Conservation (phyloP, 2,329 filamentous ascomycete genomes). For the Hypoxylon sp. region DNA sequence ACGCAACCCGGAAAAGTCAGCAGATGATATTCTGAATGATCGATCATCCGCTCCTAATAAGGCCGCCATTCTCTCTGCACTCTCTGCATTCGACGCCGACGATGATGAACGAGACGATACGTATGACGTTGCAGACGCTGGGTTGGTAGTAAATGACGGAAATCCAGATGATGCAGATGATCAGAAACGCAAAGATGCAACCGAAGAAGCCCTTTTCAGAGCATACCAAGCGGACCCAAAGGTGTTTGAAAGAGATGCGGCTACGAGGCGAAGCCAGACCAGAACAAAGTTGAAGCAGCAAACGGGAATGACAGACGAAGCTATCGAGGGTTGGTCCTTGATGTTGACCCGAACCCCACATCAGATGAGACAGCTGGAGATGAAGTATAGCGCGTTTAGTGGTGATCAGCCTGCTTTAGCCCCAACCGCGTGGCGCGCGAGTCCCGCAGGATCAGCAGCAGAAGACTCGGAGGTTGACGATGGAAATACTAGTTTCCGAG, state of each 20-base stretch:
- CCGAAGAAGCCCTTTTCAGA: slow-evolving; percentile 80
- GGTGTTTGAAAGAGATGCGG: slow-evolving; percentile 78
- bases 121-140: slow-evolving; percentile 92
- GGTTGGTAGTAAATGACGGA: slow-evolving; percentile 82
- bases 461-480: slow-evolving; percentile 67
- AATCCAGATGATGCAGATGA: slow-evolving; percentile 68
- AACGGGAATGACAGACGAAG: slow-evolving; percentile 92
- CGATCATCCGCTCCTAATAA: slow-evolving; percentile 77
- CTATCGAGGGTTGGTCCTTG: slow-evolving; percentile 92
- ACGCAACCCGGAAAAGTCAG: slow-evolving; percentile 70
- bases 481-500: slow-evolving; percentile 57
- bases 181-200: slow-evolving; percentile 60
- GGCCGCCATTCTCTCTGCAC: slow-evolving; percentile 87
- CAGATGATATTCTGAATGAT: slow-evolving; percentile 79
- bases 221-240: slow-evolving; percentile 75
- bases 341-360: slow-evolving; percentile 83
- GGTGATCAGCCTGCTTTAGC: slow-evolving; percentile 75
- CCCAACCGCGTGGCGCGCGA: slow-evolving; percentile 74
- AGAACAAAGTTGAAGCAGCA: slow-evolving; percentile 76
- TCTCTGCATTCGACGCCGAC: slow-evolving; percentile 90
- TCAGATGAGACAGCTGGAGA: slow-evolving; percentile 77
- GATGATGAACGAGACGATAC: slow-evolving; percentile 98
- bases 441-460: slow-evolving; percentile 65
- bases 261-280: slow-evolving; percentile 73
- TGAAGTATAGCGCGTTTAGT: slow-evolving; percentile 73